Conservation (phyloP, 106 monocot genomes). For the Allium fistulosum region DNA sequence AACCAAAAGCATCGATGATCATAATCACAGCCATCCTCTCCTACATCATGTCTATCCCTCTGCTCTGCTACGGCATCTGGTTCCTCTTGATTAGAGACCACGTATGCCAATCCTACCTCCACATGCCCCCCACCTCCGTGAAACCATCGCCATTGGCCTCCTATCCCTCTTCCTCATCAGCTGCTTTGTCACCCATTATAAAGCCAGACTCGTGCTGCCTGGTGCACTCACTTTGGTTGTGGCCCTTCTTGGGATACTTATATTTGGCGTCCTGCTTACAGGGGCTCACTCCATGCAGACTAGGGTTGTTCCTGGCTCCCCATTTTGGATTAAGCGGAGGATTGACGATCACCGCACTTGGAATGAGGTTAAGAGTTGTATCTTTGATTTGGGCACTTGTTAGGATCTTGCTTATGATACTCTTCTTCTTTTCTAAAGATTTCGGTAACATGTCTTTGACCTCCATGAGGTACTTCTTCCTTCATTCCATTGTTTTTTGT, state of each 20-base stretch:
- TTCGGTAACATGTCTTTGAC: conserved; percentile 5
- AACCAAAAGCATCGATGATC: too few species aligned
- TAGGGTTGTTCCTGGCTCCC: background rate
- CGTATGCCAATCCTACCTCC: background rate
- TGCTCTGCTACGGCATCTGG: conserved; percentile 9
- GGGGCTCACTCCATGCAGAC: conserved; percentile 5
- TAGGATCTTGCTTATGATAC: background rate
- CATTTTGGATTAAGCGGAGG: background rate
- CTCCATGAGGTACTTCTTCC: conserved; percentile 12
- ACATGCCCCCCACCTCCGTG: background rate
- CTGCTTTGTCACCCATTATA: conserved; percentile 3
- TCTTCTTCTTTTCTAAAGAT: background rate
- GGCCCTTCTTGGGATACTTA: background rate
- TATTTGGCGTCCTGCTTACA: background rate
- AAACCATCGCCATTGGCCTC: background rate
- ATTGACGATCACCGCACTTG: background rate
- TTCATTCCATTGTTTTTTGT: background rate
- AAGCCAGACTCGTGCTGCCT: conserved; percentile 1
- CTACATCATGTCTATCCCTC: conserved; percentile 6
- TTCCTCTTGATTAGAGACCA: conserved; percentile 2
- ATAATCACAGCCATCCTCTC: background rate
- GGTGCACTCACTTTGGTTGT: background rate
- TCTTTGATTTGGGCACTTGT: background rate
- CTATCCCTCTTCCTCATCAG: background rate
- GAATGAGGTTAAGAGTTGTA: background rate